Evolutionary conservation across 2,329 filamentous ascomycete genomes (phyloP).

Genomic region (Emmonsiellopsis sp.): DNA sequence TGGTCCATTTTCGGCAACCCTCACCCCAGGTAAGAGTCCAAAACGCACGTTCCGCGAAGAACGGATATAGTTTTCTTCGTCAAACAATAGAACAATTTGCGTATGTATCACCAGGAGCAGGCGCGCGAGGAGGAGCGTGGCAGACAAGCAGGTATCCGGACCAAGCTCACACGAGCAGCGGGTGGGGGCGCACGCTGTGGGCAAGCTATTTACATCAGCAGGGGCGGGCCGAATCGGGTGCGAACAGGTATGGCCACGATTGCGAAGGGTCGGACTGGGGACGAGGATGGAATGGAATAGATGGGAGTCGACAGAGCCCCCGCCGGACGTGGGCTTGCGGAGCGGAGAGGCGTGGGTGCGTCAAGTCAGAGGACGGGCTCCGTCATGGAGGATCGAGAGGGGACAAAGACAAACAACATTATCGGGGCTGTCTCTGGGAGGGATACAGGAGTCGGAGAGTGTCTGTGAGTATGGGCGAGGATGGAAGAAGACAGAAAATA

Average conservation of each 20-base stretch:
- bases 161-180: background rate
- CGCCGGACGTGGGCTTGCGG: background rate
- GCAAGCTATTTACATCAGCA: background rate
- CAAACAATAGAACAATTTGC: background rate
- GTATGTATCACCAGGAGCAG: background rate
- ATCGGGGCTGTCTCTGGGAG: background rate
- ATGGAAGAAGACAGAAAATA: background rate
- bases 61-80: background rate
- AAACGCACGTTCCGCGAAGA: too few relatives aligned
- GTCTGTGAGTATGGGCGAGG: background rate
- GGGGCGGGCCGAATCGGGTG: background rate
- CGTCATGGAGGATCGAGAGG: background rate
- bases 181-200: background rate
- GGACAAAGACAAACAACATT: background rate
- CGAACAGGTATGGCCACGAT: background rate
- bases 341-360: background rate
- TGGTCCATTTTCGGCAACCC: conserved; percentile 55
- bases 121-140: background rate
- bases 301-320: background rate
- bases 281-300: background rate
- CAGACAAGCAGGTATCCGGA: background rate
- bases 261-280: background rate
- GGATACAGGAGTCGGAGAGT: background rate
- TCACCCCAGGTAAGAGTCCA: too few relatives aligned
- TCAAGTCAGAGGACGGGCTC: background rate